A percentile compares a stretch with the other conserved stretches of the same genome.
These are phyloP conservation scores for Plantago coronopus DNA, from an alignment of 305 asterid genomes.

Conservation along the genomic window DNA sequence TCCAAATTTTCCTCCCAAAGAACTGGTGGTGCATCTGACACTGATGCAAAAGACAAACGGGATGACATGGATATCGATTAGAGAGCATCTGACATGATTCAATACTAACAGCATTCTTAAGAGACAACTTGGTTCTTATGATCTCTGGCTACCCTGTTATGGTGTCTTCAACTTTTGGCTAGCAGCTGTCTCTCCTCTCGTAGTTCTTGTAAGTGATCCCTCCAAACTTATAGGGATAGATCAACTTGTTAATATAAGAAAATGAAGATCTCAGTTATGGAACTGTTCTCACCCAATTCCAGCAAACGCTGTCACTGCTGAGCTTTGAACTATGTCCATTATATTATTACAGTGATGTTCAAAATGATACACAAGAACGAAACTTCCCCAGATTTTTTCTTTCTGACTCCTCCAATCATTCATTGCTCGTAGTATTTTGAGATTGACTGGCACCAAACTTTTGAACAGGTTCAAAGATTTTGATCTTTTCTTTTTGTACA, in stretches of 20 bases:
- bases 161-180: conserved; percentile 8
- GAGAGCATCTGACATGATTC: conserved; percentile 17
- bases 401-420: no score
- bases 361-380: conserved; percentile 1
- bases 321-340: background rate
- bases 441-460: no score
- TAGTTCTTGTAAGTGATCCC: background rate
- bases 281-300: background rate
- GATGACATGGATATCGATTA: conserved; percentile 60
- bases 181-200: conserved; percentile 14
- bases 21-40: conserved; percentile 30
- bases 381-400: conserved; percentile 6
- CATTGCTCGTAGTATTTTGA: no score
- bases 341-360: background rate
- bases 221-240: background rate
- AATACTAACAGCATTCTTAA: conserved; percentile 21
- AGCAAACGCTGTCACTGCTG: background rate
- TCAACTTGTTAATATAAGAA: background rate
- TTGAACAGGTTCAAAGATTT: no score
- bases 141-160: conserved; percentile 21
- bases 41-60: conserved; percentile 35
- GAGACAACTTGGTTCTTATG: conserved; percentile 17
- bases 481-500: no score
- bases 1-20: conserved; percentile 37
- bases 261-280: background rate